Evolutionary conservation across 1,139 yeast species (phyloP).

Genomic region (Suhomyces yuchorum): DNA sequence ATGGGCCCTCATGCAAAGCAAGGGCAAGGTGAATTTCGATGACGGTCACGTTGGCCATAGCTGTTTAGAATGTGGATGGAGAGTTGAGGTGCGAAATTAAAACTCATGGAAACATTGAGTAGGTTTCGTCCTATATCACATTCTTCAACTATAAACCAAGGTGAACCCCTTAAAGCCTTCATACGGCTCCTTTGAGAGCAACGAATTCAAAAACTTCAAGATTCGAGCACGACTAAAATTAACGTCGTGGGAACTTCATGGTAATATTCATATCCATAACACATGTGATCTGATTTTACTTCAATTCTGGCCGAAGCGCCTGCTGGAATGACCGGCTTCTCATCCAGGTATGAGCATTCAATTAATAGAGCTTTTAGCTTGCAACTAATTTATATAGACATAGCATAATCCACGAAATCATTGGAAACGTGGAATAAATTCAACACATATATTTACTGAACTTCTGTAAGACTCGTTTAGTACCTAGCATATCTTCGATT

Average conservation of each 20-base stretch:
- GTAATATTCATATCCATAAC: neutral
- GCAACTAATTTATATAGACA: neutral
- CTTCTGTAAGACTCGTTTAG: neutral
- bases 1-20: slow-evolving; percentile 83
- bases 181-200: neutral
- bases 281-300: neutral
- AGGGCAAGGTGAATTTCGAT: slow-evolving; percentile 51
- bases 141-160: neutral
- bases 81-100: slow-evolving; percentile 41
- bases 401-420: neutral
- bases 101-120: neutral
- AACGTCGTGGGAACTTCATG: neutral
- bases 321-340: neutral
- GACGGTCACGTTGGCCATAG: slow-evolving; percentile 52
- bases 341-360: neutral
- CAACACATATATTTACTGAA: neutral
- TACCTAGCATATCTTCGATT: too few relatives aligned
- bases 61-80: slow-evolving; percentile 69
- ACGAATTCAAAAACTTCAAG: neutral
- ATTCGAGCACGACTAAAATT: neutral
- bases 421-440: neutral
- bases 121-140: neutral
- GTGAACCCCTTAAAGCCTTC: neutral
- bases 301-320: neutral
- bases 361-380: neutral